These are phyloP conservation scores for Neolentinus lepideus DNA, from an alignment of 1,284 basidiomycete genomes.

Conservation along the genomic window DNA sequence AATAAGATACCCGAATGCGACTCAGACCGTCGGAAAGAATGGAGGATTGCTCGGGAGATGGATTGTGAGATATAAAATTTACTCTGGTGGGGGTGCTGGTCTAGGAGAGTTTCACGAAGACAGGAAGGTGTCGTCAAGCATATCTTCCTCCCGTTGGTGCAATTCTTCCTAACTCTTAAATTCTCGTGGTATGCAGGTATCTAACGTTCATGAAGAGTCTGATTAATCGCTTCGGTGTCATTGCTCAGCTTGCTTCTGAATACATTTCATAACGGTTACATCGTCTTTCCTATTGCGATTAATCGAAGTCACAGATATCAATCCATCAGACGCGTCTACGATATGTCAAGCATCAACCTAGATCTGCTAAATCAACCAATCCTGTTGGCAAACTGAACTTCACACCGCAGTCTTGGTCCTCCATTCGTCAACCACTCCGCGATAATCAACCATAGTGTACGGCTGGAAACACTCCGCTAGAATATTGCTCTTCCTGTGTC, in stretches of 20 bases:
- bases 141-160: conserved; percentile 13
- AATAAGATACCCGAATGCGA: conserved; percentile 50
- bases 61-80: conserved; percentile 57
- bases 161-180: conserved; percentile 7
- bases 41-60: conserved; percentile 68
- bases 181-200: conserved; percentile 51
- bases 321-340: too few species aligned
- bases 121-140: conserved; percentile 61
- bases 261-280: too few species aligned
- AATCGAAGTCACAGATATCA: too few species aligned
- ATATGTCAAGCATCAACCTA: too few species aligned
- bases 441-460: neutral
- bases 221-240: neutral
- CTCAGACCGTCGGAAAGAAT: conserved; percentile 55
- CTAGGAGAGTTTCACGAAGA: conserved; percentile 50
- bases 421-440: neutral
- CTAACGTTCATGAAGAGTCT: conserved; percentile 82
- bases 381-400: too few species aligned
- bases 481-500: neutral
- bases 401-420: neutral
- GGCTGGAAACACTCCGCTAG: neutral
- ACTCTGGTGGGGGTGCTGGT: conserved; percentile 36
- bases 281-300: too few species aligned
- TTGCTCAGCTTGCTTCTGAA: neutral
- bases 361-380: too few species aligned